phyloP scores from a whole-genome alignment of 2,329 filamentous ascomycete species.

The Aspergillus carbonarius region DNA sequence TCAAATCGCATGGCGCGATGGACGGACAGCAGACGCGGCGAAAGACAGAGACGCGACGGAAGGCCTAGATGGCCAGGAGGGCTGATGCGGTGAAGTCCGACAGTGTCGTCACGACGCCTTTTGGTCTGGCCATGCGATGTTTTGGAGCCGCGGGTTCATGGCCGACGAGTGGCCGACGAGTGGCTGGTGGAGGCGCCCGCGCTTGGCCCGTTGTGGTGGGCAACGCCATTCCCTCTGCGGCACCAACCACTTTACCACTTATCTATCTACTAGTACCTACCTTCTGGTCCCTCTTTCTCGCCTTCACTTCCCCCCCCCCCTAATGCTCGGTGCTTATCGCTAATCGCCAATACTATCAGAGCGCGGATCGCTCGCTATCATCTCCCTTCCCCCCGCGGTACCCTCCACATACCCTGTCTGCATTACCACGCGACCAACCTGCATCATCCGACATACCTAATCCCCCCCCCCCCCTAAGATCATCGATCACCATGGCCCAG shows the following conservation, averaged over 20 bases:
- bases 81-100: conserved; percentile 4
- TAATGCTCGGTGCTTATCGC: not conserved
- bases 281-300: not conserved
- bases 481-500: conserved; percentile 25
- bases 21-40: conserved; percentile 9
- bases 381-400: not conserved
- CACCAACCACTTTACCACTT: no score
- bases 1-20: conserved; percentile 24
- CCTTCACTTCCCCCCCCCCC: not conserved
- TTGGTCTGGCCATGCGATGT: conserved; percentile 19
- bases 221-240: conserved; percentile 24
- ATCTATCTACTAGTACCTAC: no score
- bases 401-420: not conserved
- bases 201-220: conserved; percentile 32
- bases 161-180: conserved; percentile 13
- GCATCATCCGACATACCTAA: conserved; percentile 4
- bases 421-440: conserved; percentile 4
- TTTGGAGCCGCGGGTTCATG: conserved; percentile 18
- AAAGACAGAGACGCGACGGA: conserved; percentile 5
- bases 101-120: conserved; percentile 13
- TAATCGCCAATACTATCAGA: not conserved
- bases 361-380: not conserved
- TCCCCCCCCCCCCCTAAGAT: not conserved
- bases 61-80: conserved; percentile 1
- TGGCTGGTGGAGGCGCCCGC: conserved; percentile 25